These are phyloP conservation scores for Neofusicoccum ribis DNA, from an alignment of 2,329 filamentous ascomycete species.

Conservation along the genomic window DNA sequence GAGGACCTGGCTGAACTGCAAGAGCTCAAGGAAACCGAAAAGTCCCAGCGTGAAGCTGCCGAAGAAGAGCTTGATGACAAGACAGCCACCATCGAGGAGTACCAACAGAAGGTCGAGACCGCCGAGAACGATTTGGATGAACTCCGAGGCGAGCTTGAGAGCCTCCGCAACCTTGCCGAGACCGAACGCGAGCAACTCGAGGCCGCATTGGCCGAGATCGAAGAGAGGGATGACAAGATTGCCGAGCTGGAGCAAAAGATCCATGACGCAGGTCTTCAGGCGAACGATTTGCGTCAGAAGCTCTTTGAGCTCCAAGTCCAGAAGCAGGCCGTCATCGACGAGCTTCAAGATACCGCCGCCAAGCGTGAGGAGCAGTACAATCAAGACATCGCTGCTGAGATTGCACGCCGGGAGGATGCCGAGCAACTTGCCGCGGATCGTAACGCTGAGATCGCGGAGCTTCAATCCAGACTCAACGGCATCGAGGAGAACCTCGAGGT, in stretches of 20 bases:
- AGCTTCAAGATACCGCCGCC: conserved; percentile 38
- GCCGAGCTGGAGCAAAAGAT: conserved; percentile 43
- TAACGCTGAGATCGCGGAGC: conserved; percentile 34
- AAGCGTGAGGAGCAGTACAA: conserved; percentile 43
- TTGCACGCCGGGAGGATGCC: conserved; percentile 37
- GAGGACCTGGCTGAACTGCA: conserved; percentile 35
- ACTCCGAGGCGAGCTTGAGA: conserved; percentile 35
- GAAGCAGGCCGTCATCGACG: conserved; percentile 39
- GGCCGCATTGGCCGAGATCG: conserved; percentile 44
- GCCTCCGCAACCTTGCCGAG: conserved; percentile 39
- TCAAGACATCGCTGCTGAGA: conserved; percentile 40
- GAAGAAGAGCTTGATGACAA: conserved; percentile 43
- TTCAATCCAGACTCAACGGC: conserved; percentile 35
- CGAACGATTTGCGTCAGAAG: conserved; percentile 51
- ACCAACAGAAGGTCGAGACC: conserved; percentile 37
- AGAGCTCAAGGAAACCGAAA: conserved; percentile 37
- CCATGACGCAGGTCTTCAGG: conserved; percentile 44
- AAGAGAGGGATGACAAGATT: conserved; percentile 44
- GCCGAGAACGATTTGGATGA: conserved; percentile 33
- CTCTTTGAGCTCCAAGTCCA: conserved; percentile 48
- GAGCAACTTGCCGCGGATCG: conserved; percentile 38
- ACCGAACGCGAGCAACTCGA: conserved; percentile 47
- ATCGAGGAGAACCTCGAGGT: conserved; percentile 32
- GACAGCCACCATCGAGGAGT: conserved; percentile 36
- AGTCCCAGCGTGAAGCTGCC: conserved; percentile 31